A percentile compares a stretch with the other conserved stretches of the same genome.
phyloP scores from a whole-genome alignment of 2,329 filamentous ascomycete species.

The Aureobasidium pullulans region DNA sequence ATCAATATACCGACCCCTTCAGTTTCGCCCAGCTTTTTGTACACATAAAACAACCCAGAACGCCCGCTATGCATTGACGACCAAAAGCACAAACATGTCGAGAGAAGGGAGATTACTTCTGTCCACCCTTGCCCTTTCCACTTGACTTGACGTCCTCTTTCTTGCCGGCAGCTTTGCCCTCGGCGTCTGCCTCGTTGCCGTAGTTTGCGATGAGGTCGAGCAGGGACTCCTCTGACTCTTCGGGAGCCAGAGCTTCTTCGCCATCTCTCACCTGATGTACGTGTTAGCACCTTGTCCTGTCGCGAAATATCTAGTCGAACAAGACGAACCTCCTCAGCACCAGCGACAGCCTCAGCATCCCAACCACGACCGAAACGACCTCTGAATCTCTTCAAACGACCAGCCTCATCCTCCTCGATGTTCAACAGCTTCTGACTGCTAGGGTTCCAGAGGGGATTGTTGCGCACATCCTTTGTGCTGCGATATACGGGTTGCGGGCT shows the following conservation, averaged over 20 bases:
- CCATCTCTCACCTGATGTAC: constrained; percentile 34
- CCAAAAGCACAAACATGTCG: constrained; percentile 1
- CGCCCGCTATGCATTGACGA: constrained; percentile 14
- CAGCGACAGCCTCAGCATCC: constrained; percentile 49
- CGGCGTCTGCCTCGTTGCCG: constrained; percentile 28
- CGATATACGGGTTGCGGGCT: constrained; percentile 58
- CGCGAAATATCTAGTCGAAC: background rate
- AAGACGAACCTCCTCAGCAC: constrained; percentile 14
- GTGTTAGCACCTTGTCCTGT: background rate
- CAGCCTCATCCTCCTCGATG: constrained; percentile 91
- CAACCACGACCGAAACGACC: constrained; percentile 75
- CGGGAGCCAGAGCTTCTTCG: constrained; percentile 36
- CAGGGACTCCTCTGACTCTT: constrained; percentile 46
- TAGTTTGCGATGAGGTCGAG: constrained; percentile 51
- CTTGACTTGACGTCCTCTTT: constrained; percentile 30
- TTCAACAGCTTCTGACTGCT: constrained; percentile 71
- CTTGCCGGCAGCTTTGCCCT: constrained; percentile 37
- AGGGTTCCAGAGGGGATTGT: constrained; percentile 88
- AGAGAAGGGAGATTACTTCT: constrained; percentile 22
- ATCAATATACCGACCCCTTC: background rate
- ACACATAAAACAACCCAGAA: constrained; percentile 4
- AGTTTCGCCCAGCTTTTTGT: background rate
- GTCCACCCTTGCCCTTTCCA: constrained; percentile 28
- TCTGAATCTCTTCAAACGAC: constrained; percentile 78
- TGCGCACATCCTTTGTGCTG: constrained; percentile 74